Percentiles rank a stretch among this genome's conserved stretches.
These are phyloP conservation scores for Apostasia shenzhenica DNA, from an alignment of 106 monocot genomes.

Conservation along the genomic window DNA sequence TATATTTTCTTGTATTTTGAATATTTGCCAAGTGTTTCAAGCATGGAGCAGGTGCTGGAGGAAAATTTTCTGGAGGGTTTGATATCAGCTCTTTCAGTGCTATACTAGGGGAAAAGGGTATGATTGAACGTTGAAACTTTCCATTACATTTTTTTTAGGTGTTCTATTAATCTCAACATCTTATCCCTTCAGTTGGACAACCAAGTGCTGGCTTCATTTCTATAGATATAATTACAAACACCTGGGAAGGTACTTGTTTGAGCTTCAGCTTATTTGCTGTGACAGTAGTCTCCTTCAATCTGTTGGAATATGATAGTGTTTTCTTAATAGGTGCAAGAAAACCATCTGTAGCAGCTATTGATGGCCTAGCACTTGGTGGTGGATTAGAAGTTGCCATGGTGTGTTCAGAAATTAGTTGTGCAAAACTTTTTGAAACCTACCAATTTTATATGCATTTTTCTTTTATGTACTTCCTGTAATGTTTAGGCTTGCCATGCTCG, in stretches of 20 bases:
- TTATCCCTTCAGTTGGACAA: slow-evolving; percentile 30
- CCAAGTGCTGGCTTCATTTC: slow-evolving; percentile 63
- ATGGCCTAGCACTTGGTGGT: slow-evolving; percentile 94
- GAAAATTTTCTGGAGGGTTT: slow-evolving; percentile 83
- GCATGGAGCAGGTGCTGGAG: slow-evolving; percentile 32
- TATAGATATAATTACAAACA: slow-evolving; percentile 71
- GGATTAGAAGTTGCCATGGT: slow-evolving; percentile 96
- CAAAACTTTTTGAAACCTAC: not conserved
- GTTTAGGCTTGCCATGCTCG: slow-evolving; percentile 78
- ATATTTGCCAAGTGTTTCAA: not conserved
- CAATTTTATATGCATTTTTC: not conserved
- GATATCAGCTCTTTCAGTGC: slow-evolving; percentile 59
- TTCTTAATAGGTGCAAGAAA: slow-evolving; percentile 62
- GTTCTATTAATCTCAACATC: slow-evolving; percentile 3
- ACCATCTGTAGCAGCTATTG: slow-evolving; percentile 89
- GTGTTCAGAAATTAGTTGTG: slow-evolving; percentile 4
- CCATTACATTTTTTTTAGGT: slow-evolving; percentile 1
- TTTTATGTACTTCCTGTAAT: slow-evolving; percentile 6
- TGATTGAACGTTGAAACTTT: slow-evolving; percentile 9
- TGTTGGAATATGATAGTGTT: slow-evolving; percentile 1
- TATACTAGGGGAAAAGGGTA: slow-evolving; percentile 45
- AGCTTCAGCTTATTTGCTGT: not conserved
- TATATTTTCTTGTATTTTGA: not conserved
- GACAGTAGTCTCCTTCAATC: not conserved
- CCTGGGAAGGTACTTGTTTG: slow-evolving; percentile 56